Evolutionary conservation across 192 early-diverging fungal species (phyloP), one percentile per base, ranked within the genome.

Genomic region (Backusella australiensis): DNA sequence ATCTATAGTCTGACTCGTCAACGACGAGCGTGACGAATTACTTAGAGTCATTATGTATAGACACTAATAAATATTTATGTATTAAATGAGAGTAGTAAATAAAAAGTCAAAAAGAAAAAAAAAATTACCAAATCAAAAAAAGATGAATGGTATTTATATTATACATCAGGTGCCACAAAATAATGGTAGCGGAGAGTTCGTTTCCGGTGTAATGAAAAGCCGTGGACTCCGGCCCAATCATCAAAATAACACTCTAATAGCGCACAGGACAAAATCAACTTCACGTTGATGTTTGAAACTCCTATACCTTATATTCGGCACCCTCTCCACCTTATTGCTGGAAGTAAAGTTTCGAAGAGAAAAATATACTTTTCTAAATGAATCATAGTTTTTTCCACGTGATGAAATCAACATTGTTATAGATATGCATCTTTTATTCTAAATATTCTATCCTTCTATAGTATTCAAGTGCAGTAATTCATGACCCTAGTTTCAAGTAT

Each of bases 1-100:
- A 63, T 63, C 56, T 63, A 63, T 63, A 63, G 56, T 63, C 23
- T 63, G 56, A 63, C 56, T 63, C 56, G 56, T 63, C 56, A 63
- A 29, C 56, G 56, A 63, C 56, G 56, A 63, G 21, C 56, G 56
- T 63, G 56, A 63, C 56, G 56, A 63, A 63, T 63, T 63, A 63
- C 56, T 63, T 63, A 68, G 29, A 32, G 67, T 34, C 67, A 68
- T 68, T 17, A 15, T 68, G 3, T 35, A n/a, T 68, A 68, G 35
- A 36, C 34, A 68, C 35, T 68, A 68, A 11, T 36, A 32, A 35
- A 35, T 34, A 32, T 34, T 17, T 36, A 68, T 68, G 67, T 34
- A 68, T 36, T 34, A 68, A 36, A 68, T 68, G n/a, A 36, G 15
- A n/a, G 67, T 36, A 68, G 15, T 68, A 68, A 32, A 68, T 34